These are phyloP conservation scores for Verticillium nubilum DNA, from an alignment of 2,329 filamentous ascomycete species.

Conservation along the genomic window DNA sequence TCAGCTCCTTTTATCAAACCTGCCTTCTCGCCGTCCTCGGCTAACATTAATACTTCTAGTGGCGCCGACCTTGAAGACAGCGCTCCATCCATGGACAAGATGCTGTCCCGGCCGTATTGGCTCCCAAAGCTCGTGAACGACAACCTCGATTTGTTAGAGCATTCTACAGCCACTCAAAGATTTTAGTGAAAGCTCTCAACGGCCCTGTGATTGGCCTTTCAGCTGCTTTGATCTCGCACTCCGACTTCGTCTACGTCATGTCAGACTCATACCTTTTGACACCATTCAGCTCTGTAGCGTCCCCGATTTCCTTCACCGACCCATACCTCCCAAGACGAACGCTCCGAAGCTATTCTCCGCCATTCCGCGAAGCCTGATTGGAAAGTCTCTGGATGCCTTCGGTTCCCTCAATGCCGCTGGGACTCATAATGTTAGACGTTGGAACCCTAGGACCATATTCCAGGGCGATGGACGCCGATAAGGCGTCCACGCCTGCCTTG, in stretches of 20 bases:
- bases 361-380: neutral
- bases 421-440: neutral
- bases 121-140: neutral
- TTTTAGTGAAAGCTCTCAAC: conserved; percentile 76
- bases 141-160: neutral
- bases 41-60: neutral
- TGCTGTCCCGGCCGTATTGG: neutral
- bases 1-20: neutral
- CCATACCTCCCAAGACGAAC: neutral
- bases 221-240: conserved; percentile 67
- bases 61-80: neutral
- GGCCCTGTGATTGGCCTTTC: conserved; percentile 75
- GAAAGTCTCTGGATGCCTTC: neutral
- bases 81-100: neutral
- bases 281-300: conserved; percentile 39
- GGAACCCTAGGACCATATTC: neutral
- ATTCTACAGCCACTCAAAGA: conserved; percentile 68
- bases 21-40: neutral
- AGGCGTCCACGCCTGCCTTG: neutral
- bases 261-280: conserved; percentile 73
- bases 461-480: neutral
- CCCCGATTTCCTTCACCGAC: neutral
- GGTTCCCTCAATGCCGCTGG: neutral
- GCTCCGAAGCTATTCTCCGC: neutral
- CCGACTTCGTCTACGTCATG: conserved; percentile 77